Evolutionary conservation across 129 eudicot genomes (phyloP).

Genomic region (Flaveria bidentis): DNA sequence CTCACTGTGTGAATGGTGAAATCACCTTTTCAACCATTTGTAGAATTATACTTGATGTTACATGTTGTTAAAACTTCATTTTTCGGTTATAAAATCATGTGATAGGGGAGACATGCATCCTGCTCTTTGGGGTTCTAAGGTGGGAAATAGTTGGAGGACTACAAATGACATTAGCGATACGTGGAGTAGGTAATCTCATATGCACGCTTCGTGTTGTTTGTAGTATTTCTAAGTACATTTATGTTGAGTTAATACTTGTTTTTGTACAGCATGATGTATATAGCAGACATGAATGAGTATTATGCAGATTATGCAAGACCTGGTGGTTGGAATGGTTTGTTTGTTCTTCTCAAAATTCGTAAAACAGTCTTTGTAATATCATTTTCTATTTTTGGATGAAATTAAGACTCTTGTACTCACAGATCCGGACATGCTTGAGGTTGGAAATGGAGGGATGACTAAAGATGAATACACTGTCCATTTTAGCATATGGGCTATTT

Average conservation of each 20-base stretch:
- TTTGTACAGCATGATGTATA: constrained; percentile 62
- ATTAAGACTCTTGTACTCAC: constrained; percentile 25
- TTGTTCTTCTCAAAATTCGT: background rate
- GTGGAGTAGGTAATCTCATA: constrained; percentile 59
- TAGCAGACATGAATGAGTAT: constrained; percentile 89
- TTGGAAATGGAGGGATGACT: constrained; percentile 94
- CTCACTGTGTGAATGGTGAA: constrained; percentile 86
- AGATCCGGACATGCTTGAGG: constrained; percentile 99
- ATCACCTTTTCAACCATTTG: constrained; percentile 2
- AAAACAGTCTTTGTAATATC: background rate
- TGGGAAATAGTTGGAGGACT: constrained; percentile 97
- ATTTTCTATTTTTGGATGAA: background rate
- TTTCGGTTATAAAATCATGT: background rate
- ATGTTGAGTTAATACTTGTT: background rate
- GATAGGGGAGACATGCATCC: constrained; percentile 97
- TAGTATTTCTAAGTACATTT: background rate
- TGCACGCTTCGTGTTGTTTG: constrained; percentile 10
- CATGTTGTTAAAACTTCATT: background rate
- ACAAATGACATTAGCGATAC: constrained; percentile 68
- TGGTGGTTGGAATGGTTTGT: constrained; percentile 98
- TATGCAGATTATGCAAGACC: constrained; percentile 88
- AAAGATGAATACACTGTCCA: constrained; percentile 72
- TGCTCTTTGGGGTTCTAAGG: constrained; percentile 68
- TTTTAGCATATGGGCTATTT: constrained; percentile 91
- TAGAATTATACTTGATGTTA: background rate